phyloP scores from a whole-genome alignment of 1,284 basidiomycete genomes.

The Phellinidium pouzarii region DNA sequence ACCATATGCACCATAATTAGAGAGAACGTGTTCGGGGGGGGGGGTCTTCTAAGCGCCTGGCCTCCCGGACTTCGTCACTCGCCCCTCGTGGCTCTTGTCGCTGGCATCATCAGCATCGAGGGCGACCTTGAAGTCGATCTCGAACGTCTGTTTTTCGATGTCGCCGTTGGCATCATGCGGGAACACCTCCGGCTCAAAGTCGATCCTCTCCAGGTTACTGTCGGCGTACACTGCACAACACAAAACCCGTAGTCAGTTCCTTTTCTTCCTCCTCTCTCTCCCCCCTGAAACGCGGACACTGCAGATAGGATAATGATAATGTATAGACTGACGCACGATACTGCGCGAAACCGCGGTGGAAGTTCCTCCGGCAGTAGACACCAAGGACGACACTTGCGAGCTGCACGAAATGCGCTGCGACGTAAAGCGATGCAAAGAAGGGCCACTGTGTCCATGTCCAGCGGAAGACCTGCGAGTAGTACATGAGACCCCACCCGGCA shows the following conservation, averaged over 20 bases:
- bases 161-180: slow-evolving; percentile 3
- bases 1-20: no score
- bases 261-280: no score
- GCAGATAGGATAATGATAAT: neutral
- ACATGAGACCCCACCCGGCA: slow-evolving; percentile 14
- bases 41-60: no score
- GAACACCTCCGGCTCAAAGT: slow-evolving; percentile 19
- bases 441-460: slow-evolving; percentile 19
- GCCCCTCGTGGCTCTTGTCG: neutral
- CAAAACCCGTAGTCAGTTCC: neutral
- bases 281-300: no score
- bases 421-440: slow-evolving; percentile 15
- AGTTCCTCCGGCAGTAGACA: slow-evolving; percentile 12
- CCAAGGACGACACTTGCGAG: slow-evolving; percentile 14
- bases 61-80: neutral
- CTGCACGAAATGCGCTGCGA: slow-evolving; percentile 13
- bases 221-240: slow-evolving; percentile 12
- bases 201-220: slow-evolving; percentile 1
- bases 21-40: no score
- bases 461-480: slow-evolving; percentile 17
- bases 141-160: slow-evolving; percentile 8
- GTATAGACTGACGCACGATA: slow-evolving; percentile 12
- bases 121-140: slow-evolving; percentile 12
- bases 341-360: slow-evolving; percentile 12
- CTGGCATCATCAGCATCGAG: neutral